Percentiles rank a stretch among this genome's conserved stretches.
Conservation (phyloP, 2,329 filamentous ascomycete genomes). For the Pseudogymnoascus sp. region DNA sequence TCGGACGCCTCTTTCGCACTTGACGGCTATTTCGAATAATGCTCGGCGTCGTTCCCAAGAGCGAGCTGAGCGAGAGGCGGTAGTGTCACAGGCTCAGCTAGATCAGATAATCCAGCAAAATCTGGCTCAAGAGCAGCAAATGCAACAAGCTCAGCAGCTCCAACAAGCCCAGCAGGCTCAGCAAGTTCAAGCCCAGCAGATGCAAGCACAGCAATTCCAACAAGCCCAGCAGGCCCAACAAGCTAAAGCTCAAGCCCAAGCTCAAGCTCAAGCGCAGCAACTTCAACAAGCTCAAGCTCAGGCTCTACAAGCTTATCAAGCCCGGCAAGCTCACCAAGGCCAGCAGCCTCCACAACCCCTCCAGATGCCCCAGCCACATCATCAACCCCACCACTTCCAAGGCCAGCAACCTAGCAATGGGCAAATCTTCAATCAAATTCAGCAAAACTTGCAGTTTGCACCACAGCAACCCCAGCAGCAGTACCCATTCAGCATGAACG, state of each 20-base stretch:
- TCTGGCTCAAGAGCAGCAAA: background rate
- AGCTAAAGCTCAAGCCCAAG: background rate
- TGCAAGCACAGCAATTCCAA: background rate
- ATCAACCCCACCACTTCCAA: background rate
- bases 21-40: background rate
- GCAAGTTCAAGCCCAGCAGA: background rate
- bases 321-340: background rate
- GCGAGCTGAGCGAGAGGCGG: conserved; percentile 2
- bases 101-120: background rate
- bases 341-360: background rate
- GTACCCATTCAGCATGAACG: background rate
- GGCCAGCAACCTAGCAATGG: background rate
- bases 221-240: background rate
- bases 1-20: conserved; percentile 1
- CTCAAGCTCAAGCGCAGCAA: background rate
- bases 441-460: background rate
- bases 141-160: background rate
- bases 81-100: background rate
- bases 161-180: background rate
- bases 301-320: background rate
- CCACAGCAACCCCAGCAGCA: background rate
- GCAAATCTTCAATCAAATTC: background rate
- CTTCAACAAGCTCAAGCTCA: background rate
- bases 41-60: conserved; percentile 8
- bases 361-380: background rate